phyloP scores from a whole-genome alignment of 148 eudicot genomes.

The Fallopia convolvulus region DNA sequence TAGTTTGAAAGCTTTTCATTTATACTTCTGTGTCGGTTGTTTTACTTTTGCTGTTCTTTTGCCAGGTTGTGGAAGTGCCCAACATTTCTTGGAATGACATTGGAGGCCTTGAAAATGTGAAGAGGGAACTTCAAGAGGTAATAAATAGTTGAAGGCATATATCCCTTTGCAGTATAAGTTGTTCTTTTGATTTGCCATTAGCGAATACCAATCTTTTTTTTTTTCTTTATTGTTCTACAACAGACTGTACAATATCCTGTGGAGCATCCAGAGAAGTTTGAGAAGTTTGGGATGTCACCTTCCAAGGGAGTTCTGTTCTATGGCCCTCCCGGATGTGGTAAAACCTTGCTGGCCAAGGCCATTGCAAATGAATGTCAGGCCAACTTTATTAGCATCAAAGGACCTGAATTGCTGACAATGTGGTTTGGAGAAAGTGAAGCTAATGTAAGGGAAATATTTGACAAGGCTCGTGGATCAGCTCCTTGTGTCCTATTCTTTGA shows the following conservation, averaged over 20 bases:
- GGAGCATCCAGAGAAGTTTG: conserved; percentile 89
- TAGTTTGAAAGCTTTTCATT: background rate
- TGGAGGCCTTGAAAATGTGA: conserved; percentile 90
- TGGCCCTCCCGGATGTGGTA: conserved; percentile 92
- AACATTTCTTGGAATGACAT: conserved; percentile 70
- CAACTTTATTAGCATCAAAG: conserved; percentile 77
- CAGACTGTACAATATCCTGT: conserved; percentile 95
- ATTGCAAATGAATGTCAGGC: conserved; percentile 91
- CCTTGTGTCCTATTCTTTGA: conserved; percentile 86
- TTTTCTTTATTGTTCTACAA: background rate
- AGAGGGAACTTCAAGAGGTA: conserved; percentile 91
- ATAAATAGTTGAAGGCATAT: conserved; percentile 9
- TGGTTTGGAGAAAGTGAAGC: conserved; percentile 98
- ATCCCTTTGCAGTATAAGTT: too few species aligned
- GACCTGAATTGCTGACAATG: conserved; percentile 80
- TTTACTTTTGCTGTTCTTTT: background rate
- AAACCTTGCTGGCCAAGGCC: conserved; percentile 81
- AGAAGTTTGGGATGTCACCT: conserved; percentile 90
- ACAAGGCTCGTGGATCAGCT: conserved; percentile 80
- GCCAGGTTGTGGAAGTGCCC: conserved; percentile 80
- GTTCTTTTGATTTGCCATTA: background rate
- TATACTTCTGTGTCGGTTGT: background rate
- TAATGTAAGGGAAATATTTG: conserved; percentile 74
- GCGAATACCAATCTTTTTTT: background rate
- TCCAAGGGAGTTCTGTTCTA: conserved; percentile 88